These are phyloP conservation scores for Citrus cavaleriei DNA, from an alignment of 345 rosid genomes.

Conservation along the genomic window DNA sequence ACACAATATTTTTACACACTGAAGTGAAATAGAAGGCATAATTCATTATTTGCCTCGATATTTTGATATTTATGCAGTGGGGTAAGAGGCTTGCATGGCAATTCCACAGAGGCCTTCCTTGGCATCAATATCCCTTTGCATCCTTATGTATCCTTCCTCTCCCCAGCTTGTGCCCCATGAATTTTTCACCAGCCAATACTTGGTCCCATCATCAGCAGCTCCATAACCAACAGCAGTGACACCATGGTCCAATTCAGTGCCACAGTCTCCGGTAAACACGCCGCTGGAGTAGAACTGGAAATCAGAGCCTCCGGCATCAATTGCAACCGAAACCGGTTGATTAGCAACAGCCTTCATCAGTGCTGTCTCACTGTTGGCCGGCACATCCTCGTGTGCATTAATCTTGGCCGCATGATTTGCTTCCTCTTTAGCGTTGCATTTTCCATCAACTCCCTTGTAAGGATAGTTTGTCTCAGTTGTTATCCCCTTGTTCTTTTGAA, in stretches of 20 bases:
- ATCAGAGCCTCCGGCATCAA: not conserved
- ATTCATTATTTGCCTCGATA: not conserved
- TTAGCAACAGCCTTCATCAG: not conserved
- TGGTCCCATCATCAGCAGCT: not conserved
- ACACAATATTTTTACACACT: not conserved
- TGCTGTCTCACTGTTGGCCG: not conserved
- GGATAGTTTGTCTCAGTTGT: conserved; percentile 25
- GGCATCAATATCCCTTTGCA: not conserved
- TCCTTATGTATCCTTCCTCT: conserved; percentile 1
- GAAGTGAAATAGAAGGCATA: not conserved
- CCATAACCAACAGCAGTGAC: conserved; percentile 5
- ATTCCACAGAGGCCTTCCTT: not conserved
- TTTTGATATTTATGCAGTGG: not conserved
- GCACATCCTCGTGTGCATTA: conserved; percentile 19
- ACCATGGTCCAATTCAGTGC: not conserved
- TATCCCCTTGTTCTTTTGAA: conserved; percentile 21
- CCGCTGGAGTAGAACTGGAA: not conserved
- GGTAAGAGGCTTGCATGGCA: conserved; percentile 4
- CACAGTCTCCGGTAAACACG: not conserved
- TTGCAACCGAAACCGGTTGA: not conserved
- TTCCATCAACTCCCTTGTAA: conserved; percentile 23
- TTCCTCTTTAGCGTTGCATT: conserved; percentile 18
- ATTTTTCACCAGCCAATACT: conserved; percentile 4
- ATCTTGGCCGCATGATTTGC: conserved; percentile 19
- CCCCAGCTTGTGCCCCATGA: conserved; percentile 3